Base-by-base conservation (phyloP, 2,329 filamentous ascomycete species). In the Beauveria sp. region DNA sequence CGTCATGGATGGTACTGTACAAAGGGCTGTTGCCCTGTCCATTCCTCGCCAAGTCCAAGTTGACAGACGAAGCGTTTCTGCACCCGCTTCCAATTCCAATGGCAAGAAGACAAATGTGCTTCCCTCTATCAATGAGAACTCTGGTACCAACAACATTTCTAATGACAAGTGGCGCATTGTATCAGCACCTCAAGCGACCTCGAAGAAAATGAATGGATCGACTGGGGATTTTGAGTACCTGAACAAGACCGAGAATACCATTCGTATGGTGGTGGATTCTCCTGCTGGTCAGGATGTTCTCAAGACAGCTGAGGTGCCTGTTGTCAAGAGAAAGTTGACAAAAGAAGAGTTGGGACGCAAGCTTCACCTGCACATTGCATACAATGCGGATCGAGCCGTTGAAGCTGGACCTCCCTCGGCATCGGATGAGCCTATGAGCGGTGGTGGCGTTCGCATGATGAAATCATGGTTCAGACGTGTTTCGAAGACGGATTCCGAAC, bases 401-500 rank as follows among this genome's bases (percentile, higher is more conserved):
- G 65, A 65, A 48, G 55, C 65, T 31, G 54, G 55, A 60, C 66
- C 67, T 5, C 61, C 63, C 18, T 51, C 50, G 31, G 60, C 65
- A 4, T 62, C 65, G 6, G 69, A 68, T 28, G 54, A 52, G 60
- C 2, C 65, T 67, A 24, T 63, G 50, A 22, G 51, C 58, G 9
- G 60, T 28, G 53, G 55, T 7, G 40, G 56, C 31, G 74, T 74
- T 64, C 81, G 77, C 69, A 82, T 80, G 71, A 79, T 77, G 55
- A 70, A 74, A 3, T 77, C 76, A 2, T 84, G 82, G 82, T 83
- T 84, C 69, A 80, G 77, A 65, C 76, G 81, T 12, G 66, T 69
- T 18, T 79, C 78, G 12, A 82, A 78, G 64, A 72, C 65, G 6
- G 61, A 60, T 4, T 46, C 59, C 8, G 61, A 60, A 40, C 26